Evolutionary conservation across 345 rosid species (phyloP), one percentile per base, ranked within the genome.

Genomic region (Pistacia atlantica): DNA sequence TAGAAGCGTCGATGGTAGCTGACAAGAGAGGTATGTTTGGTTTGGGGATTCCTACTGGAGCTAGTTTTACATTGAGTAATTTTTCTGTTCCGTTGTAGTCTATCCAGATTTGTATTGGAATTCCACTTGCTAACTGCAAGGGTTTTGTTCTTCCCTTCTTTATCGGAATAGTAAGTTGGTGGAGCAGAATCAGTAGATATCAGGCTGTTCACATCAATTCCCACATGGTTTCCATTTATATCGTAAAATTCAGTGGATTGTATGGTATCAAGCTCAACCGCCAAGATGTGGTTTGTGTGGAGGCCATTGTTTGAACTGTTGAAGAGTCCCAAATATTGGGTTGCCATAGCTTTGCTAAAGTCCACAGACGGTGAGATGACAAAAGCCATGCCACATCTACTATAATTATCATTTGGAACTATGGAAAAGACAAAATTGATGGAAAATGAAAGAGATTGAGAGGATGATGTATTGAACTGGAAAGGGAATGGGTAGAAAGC

Each of bases 181-280:
- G 86, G 8, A 18, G 79, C 67, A 18, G 90, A 78, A 18, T 22
- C 49, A 4, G 57, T 11, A 12, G 98, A 93, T 22, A 0, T 8
- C 56, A 89, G 68, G 28, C 80, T 73, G 20, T 85, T 91, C 65
- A 90, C 62, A 72, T 92, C 91, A 10, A 90, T 82, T 12, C 90
- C 91, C 11, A 90, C 90, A 42, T 88, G 97, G 22, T 90, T 91
- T 46, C 72, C 86, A 25, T 85, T 33, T n/a, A 80, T 82, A 67
- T 90, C 94, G 0, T 73, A 48, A 38, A 87, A 81, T 59, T 93
- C 93, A 17, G 55, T 72, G 70, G 76, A 86, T 0, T 33, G 45
- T 14, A 89, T 80, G 0, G 93, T 87, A 74, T 91, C 92, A 25
- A 89, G 80, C 80, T 91, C 94, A n/a, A 89, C 80, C 0, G 89